A percentile compares a stretch with the other conserved stretches of the same genome.
Conservation (phyloP, 805 yeast genomes). For the Suhomyces vadensis region DNA sequence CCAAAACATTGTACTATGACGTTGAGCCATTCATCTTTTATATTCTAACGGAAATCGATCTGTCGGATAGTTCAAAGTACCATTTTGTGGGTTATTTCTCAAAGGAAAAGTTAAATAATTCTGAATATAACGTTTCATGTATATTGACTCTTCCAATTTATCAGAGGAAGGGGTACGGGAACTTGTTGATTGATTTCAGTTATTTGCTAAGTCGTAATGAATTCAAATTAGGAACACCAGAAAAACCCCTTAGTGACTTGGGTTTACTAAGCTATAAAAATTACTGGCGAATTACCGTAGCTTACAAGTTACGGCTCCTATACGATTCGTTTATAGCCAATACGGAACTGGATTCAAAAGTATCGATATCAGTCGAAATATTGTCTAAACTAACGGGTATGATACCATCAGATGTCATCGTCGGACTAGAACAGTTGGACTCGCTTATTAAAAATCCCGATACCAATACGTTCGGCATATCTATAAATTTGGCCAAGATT, state of each 20-base stretch:
- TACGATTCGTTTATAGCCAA: slow-evolving; percentile 12
- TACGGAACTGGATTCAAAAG: background rate
- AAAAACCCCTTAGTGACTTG: slow-evolving; percentile 85
- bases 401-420: slow-evolving; percentile 82
- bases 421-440: slow-evolving; percentile 77
- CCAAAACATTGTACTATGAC: slow-evolving; percentile 90
- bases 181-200: slow-evolving; percentile 83
- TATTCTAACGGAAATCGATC: slow-evolving; percentile 71
- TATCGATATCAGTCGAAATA: slow-evolving; percentile 53
- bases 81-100: slow-evolving; percentile 95
- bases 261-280: slow-evolving; percentile 84
- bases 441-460: slow-evolving; percentile 53
- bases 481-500: slow-evolving; percentile 48
- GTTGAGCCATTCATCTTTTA: slow-evolving; percentile 95
- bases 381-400: slow-evolving; percentile 77
- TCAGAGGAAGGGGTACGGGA: slow-evolving; percentile 89
- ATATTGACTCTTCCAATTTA: slow-evolving; percentile 85
- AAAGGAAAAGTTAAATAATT: slow-evolving; percentile 74
- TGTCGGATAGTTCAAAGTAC: slow-evolving; percentile 40
- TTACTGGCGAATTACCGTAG: slow-evolving; percentile 76
- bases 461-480: slow-evolving; percentile 52
- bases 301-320: slow-evolving; percentile 44
- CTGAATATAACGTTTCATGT: slow-evolving; percentile 85
- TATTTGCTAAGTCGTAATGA: slow-evolving; percentile 77
- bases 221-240: slow-evolving; percentile 86